phyloP scores from a whole-genome alignment of 2,329 filamentous ascomycete species.

The Macroventuria anomochaeta region DNA sequence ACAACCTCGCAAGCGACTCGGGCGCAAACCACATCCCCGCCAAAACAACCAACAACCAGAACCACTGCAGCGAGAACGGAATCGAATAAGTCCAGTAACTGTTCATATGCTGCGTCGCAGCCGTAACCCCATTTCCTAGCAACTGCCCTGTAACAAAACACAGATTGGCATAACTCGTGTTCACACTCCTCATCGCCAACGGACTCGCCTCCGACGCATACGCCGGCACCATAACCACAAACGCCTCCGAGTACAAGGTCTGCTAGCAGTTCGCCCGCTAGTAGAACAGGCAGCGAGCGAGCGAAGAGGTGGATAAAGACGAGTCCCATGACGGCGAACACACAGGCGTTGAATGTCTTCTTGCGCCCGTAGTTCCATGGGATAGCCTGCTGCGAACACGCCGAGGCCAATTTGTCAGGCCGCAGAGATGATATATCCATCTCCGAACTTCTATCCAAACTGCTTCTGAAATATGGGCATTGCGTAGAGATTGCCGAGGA shows the following conservation, averaged over 20 bases:
- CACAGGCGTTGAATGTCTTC: slow-evolving; percentile 20
- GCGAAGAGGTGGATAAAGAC: slow-evolving; percentile 70
- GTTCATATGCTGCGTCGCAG: slow-evolving; percentile 59
- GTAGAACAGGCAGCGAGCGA: slow-evolving; percentile 35
- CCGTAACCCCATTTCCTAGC: slow-evolving; percentile 54
- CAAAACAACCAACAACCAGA: slow-evolving; percentile 70
- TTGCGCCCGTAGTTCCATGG: slow-evolving; percentile 44
- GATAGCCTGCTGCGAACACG: slow-evolving; percentile 52
- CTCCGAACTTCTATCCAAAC: slow-evolving; percentile 56
- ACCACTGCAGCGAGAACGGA: slow-evolving; percentile 71
- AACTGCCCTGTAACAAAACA: slow-evolving; percentile 69
- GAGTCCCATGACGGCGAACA: slow-evolving; percentile 45
- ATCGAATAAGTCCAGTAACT: slow-evolving; percentile 66
- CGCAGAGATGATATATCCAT: slow-evolving; percentile 45
- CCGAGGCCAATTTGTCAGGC: slow-evolving; percentile 54
- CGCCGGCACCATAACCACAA: slow-evolving; percentile 25
- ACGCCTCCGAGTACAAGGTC: slow-evolving; percentile 25
- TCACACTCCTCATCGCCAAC: slow-evolving; percentile 63
- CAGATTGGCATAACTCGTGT: slow-evolving; percentile 67
- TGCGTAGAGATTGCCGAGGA: slow-evolving; percentile 68
- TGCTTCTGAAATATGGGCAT: slow-evolving; percentile 63
- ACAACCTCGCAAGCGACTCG: slow-evolving; percentile 64
- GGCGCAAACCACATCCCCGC: slow-evolving; percentile 70
- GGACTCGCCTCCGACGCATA: slow-evolving; percentile 38
- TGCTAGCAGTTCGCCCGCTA: slow-evolving; percentile 21